Base-by-base conservation (phyloP, 768 basidiomycete species). In the Russula lepida region DNA sequence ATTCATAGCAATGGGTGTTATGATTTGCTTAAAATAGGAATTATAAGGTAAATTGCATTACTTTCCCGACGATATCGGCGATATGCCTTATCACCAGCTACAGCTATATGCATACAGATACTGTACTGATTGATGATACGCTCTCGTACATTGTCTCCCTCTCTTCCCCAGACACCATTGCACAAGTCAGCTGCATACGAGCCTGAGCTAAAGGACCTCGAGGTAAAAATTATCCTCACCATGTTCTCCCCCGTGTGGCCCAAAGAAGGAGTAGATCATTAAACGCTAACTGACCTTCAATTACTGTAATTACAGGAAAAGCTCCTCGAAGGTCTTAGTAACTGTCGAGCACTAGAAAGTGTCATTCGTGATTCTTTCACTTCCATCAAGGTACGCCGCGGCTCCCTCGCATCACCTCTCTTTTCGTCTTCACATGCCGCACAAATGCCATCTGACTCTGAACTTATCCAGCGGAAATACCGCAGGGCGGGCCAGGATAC, bases 341-440 rank as follows among this genome's bases (percentile, higher is more conserved):
- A 89, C 68, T 89, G 88, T 58, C 77, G 85, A 56, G 84, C 85
- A 19, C 84, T 90, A 63, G 86, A 90, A 65, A 79, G 80, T 62
- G 78, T 83, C 27, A 76, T 90, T 35, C 82, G 83, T 63, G 86
- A 87, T 55, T 81, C 85, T 4, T 79, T 82, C 56, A 76, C 74
- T 64, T 79, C 78, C 51, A 75, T 90, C 33, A 81, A 84, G 68
- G 89, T 85, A 35, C 59, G 78, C 71, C 5, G 11, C 19, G 1
- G 41, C 17, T 28, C 25, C 25, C 19, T 13, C 9, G 8, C 35
- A 37, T 37, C 19, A 0, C 19, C 39, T 19, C 39, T 39, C 6
- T 3, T 17, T 13, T 32, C 6, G 4, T 50, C 30, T 32, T 17
- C 30, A 23, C 23, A 6, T 12, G n/a, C 17, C 1, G 25, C 1